A percentile compares a stretch with the other conserved stretches of the same genome.
phyloP scores from a whole-genome alignment of 192 early-diverging fungal species.

The Diversispora epigaea region DNA sequence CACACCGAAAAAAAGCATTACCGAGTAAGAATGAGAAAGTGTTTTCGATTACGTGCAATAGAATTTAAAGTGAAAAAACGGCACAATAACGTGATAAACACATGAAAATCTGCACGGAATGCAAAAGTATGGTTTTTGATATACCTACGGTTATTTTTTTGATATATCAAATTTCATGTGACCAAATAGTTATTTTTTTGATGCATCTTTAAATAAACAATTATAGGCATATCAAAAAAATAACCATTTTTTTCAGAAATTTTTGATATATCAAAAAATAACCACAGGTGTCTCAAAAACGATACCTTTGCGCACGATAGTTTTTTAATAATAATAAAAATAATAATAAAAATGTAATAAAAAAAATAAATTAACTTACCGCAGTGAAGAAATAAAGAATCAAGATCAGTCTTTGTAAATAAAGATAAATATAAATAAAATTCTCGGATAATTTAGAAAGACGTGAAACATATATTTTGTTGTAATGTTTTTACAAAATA shows the following conservation, averaged over 20 bases:
- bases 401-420: constrained; percentile 75
- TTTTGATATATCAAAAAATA: too few relatives aligned
- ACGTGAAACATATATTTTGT: constrained; percentile 92
- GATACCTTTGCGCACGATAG: too few relatives aligned
- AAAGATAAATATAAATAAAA: constrained; percentile 97
- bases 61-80: constrained; percentile 86
- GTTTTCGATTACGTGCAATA: constrained; percentile 55
- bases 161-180: too few relatives aligned
- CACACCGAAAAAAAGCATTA: constrained; percentile 97
- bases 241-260: too few relatives aligned
- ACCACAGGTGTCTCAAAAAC: too few relatives aligned
- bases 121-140: too few relatives aligned
- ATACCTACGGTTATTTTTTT: too few relatives aligned
- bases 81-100: constrained; percentile 85
- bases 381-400: constrained; percentile 73
- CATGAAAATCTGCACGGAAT: constrained; percentile 61
- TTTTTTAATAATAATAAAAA: constrained; percentile 19
- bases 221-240: too few relatives aligned
- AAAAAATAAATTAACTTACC: constrained; percentile 42
- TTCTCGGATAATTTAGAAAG: constrained; percentile 89
- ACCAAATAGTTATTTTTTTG: too few relatives aligned
- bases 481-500: constrained; percentile 96
- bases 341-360: too few relatives aligned
- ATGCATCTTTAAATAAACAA: too few relatives aligned
- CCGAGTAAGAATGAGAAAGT: constrained; percentile 67